Conservation (phyloP, 1,284 basidiomycete genomes). For the Singerocomus inundabilis region DNA sequence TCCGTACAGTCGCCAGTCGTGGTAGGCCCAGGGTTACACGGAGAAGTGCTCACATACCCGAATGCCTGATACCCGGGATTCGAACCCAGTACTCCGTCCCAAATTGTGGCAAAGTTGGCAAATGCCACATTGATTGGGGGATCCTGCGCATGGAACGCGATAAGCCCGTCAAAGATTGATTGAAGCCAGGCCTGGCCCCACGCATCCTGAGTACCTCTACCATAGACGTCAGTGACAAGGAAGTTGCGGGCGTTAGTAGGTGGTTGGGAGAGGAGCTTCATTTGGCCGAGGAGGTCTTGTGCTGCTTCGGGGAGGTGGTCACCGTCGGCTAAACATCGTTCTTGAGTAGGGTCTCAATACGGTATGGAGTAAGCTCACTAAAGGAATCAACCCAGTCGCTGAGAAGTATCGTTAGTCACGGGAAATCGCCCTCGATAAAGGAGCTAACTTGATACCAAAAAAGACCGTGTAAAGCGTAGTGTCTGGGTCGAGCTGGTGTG, state of each 20-base stretch:
- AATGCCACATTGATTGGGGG: slow-evolving; percentile 40
- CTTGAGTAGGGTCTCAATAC: not conserved
- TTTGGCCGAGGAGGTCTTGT: slow-evolving; percentile 36
- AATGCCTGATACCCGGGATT: slow-evolving; percentile 46
- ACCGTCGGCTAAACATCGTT: slow-evolving; percentile 23
- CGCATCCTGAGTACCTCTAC: slow-evolving; percentile 38
- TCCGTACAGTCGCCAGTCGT: slow-evolving; percentile 39
- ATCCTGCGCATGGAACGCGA: slow-evolving; percentile 24
- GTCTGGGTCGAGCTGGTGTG: slow-evolving; percentile 26
- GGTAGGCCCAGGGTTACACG: slow-evolving; percentile 36
- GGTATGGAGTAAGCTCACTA: slow-evolving; percentile 11
- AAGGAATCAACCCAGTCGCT: slow-evolving; percentile 34
- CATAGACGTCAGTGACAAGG: slow-evolving; percentile 48
- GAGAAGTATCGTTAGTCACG: slow-evolving; percentile 12
- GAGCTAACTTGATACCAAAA: slow-evolving; percentile 39
- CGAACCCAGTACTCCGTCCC: slow-evolving; percentile 43
- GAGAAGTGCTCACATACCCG: slow-evolving; percentile 42
- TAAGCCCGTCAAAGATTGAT: slow-evolving; percentile 38
- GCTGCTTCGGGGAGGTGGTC: slow-evolving; percentile 37
- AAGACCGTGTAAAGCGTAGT: slow-evolving; percentile 37
- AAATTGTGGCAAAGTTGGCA: slow-evolving; percentile 44
- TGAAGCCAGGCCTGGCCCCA: slow-evolving; percentile 45
- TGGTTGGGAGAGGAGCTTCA: slow-evolving; percentile 38
- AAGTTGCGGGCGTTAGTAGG: slow-evolving; percentile 46
- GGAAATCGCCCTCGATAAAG: not conserved